Evolutionary conservation across 768 basidiomycete genomes (phyloP).

Genomic region (Leccinum subtestaceum): DNA sequence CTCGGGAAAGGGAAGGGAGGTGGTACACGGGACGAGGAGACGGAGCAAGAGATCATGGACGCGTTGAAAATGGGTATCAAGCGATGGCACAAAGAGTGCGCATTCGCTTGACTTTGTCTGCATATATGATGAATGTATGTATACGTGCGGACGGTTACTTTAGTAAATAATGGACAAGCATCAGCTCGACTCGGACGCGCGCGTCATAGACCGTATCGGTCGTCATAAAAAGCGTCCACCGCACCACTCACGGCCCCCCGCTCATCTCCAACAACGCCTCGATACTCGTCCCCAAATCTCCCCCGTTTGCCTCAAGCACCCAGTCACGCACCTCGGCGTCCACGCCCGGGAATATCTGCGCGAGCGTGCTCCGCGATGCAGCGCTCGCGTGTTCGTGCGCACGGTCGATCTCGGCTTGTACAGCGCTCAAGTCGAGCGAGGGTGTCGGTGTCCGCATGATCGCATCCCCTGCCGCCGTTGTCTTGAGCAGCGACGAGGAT

Average conservation of each 20-base stretch:
- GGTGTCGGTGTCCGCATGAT: slow-evolving; percentile 72
- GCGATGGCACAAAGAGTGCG: slow-evolving; percentile 6
- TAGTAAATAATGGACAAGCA: background rate
- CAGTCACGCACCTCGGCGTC: slow-evolving; percentile 84
- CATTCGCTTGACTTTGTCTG: background rate
- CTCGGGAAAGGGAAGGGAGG: slow-evolving; percentile 16
- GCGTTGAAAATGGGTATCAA: slow-evolving; percentile 1
- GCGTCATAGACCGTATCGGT: background rate
- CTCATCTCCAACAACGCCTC: slow-evolving; percentile 80
- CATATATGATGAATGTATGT: background rate
- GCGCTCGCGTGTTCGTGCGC: slow-evolving; percentile 72
- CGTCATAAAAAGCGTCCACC: background rate
- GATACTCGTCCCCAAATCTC: slow-evolving; percentile 87
- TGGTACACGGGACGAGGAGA: background rate
- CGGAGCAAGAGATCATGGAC: slow-evolving; percentile 11
- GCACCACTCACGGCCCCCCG: slow-evolving; percentile 22
- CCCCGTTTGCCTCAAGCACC: slow-evolving; percentile 86
- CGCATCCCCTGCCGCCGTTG: slow-evolving; percentile 31
- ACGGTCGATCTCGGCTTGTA: slow-evolving; percentile 75
- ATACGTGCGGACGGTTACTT: background rate
- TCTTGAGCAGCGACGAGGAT: background rate
- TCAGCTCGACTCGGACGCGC: background rate
- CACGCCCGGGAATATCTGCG: slow-evolving; percentile 84
- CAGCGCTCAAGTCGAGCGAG: slow-evolving; percentile 61
- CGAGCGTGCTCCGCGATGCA: slow-evolving; percentile 71